Evolutionary conservation across 306 rosid species (phyloP).

Genomic region (Dalbergia cultrata): DNA sequence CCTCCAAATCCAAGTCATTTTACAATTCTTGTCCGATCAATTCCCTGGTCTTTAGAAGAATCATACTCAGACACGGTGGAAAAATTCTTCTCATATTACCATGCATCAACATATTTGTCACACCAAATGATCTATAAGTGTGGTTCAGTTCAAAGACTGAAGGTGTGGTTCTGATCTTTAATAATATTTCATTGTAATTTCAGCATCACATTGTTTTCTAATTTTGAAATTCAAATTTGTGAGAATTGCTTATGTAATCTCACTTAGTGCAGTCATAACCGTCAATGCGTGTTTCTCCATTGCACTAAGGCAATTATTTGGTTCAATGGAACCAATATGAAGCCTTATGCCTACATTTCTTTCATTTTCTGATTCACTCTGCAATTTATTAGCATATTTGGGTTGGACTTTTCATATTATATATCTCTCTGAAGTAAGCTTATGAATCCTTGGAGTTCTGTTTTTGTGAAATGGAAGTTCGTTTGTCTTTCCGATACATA

Average conservation of each 20-base stretch:
- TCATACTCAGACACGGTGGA: constrained; percentile 72
- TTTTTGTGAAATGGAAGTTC: constrained; percentile 22
- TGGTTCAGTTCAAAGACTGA: constrained; percentile 79
- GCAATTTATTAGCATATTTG: constrained; percentile 23
- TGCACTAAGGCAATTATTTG: constrained; percentile 26
- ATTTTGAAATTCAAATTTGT: constrained; percentile 25
- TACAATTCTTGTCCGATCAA: constrained; percentile 82
- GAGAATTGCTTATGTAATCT: background rate
- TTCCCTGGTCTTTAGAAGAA: constrained; percentile 75
- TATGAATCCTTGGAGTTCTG: constrained; percentile 9
- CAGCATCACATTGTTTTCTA: background rate
- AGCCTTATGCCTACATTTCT: constrained; percentile 6
- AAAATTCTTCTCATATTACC: constrained; percentile 76
- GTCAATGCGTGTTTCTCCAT: constrained; percentile 10
- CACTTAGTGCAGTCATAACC: constrained; percentile 32
- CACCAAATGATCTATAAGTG: constrained; percentile 87
- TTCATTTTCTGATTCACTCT: constrained; percentile 11
- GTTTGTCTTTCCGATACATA: background rate
- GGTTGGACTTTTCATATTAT: constrained; percentile 26
- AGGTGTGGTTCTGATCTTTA: constrained; percentile 61
- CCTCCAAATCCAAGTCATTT: constrained; percentile 82
- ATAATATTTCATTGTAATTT: constrained; percentile 5
- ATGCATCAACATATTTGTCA: constrained; percentile 80
- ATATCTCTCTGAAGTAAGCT: constrained; percentile 13
- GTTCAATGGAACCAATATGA: constrained; percentile 30